Conservation (phyloP, 306 rosid species). For the Cajanus cajan region DNA sequence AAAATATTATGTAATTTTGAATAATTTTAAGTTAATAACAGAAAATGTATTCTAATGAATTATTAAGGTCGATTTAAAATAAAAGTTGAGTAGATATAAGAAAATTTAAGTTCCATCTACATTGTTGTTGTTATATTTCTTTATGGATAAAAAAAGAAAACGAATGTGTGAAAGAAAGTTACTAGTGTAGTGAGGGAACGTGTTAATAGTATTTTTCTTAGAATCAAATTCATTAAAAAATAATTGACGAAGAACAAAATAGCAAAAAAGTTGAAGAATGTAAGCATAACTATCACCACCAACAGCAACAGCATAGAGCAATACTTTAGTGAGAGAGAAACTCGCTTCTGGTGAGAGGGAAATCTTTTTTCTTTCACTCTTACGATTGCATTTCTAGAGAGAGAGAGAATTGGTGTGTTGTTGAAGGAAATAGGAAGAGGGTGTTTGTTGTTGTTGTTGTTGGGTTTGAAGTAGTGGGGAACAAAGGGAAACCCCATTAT, state of each 20-base stretch:
- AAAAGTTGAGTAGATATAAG: no score
- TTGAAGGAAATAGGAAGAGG: neutral
- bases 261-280: conserved; percentile 32
- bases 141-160: no score
- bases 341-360: neutral
- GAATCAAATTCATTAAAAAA: neutral
- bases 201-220: no score
- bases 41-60: no score
- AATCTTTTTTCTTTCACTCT: neutral
- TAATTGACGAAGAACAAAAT: neutral
- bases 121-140: no score
- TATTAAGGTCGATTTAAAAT: no score
- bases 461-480: neutral
- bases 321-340: conserved; percentile 22
- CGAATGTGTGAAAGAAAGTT: no score
- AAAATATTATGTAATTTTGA: no score
- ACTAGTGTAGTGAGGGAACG: no score
- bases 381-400: neutral
- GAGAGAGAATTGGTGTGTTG: neutral
- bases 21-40: no score
- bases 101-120: no score
- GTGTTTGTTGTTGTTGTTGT: neutral
- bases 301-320: conserved; percentile 11
- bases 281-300: conserved; percentile 30
- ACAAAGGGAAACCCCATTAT: conserved; percentile 3